Evolutionary conservation across 176 grass and related monocot genomes (phyloP), one percentile per base, ranked within the genome.

Genomic region (Carex littledalei): DNA sequence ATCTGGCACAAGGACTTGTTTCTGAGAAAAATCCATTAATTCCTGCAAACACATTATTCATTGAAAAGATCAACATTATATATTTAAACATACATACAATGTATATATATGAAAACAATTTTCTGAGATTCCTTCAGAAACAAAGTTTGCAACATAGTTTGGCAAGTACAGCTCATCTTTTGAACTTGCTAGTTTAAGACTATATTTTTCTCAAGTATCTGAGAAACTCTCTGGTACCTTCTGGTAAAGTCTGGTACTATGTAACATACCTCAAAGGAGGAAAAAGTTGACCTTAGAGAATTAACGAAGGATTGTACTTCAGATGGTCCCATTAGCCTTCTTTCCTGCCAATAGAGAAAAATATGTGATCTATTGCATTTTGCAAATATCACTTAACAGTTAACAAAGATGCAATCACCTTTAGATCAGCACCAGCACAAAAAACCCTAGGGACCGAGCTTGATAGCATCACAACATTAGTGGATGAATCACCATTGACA

Each of bases 401-500:
- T 41, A 54, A 26, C 35, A 43, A 11, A 45, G 70, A 74, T 22
- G 37, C 18, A 52, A 14, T 78, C 26, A 99, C 97, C 91, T 94
- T 99, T 73, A 99, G 97, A 80, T 96, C 88, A 63, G 93, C 90
- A 20, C 93, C 93, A 22, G 91, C 91, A 41, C 90, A 99, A 85
- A 99, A 99, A 82, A 85, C 88, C 43, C 84, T 91, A 17, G 90
- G 87, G 56, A 95, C 90, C 1, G 88, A 92, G 75, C 91, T 98
- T 35, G 91, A 92, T n/a, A 98, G 56, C 59, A 98, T 72, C 37
- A 98, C 93, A 32, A 92, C 89, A 88, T 95, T 95, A 49, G 85
- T 77, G 8, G 85, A 67, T 14, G 84, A 21, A 65, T 98, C 91
- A 26, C 83, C 85, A 47, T 87, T 68, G 61, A 95, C 79, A 47